These are phyloP conservation scores for Candida sanyaensis DNA, from an alignment of 1,139 yeast genomes.

Conservation along the genomic window DNA sequence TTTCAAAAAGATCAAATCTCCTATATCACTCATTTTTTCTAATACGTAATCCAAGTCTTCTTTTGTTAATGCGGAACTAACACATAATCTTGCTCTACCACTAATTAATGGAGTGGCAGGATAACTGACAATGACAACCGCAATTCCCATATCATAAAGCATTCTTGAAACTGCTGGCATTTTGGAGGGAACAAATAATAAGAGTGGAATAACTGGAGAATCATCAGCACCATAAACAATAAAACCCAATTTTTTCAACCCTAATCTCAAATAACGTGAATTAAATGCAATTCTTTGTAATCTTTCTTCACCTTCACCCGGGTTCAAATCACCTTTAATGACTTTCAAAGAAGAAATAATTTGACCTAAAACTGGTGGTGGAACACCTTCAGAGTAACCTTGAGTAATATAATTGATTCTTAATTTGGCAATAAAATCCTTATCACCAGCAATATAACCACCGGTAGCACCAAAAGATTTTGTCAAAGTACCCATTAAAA, in stretches of 20 bases:
- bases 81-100: constrained; percentile 90
- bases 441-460: constrained; percentile 85
- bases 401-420: constrained; percentile 75
- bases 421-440: constrained; percentile 68
- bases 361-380: constrained; percentile 91
- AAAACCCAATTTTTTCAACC: constrained; percentile 87
- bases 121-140: constrained; percentile 95
- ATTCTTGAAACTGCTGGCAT: constrained; percentile 91
- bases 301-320: constrained; percentile 93
- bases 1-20: constrained; percentile 74
- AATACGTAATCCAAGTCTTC: constrained; percentile 87
- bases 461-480: constrained; percentile 99
- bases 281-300: constrained; percentile 92
- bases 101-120: constrained; percentile 95
- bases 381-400: constrained; percentile 78
- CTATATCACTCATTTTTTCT: constrained; percentile 73
- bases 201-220: constrained; percentile 91
- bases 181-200: constrained; percentile 86
- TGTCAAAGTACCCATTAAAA: constrained; percentile 96
- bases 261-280: constrained; percentile 88
- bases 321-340: constrained; percentile 78
- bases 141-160: constrained; percentile 77
- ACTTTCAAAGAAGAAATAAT: constrained; percentile 78
- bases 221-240: constrained; percentile 95
- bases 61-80: constrained; percentile 88